Evolutionary conservation across 768 basidiomycete species (phyloP), one percentile per base, ranked within the genome.

Genomic region (Amanita polypyramis): DNA sequence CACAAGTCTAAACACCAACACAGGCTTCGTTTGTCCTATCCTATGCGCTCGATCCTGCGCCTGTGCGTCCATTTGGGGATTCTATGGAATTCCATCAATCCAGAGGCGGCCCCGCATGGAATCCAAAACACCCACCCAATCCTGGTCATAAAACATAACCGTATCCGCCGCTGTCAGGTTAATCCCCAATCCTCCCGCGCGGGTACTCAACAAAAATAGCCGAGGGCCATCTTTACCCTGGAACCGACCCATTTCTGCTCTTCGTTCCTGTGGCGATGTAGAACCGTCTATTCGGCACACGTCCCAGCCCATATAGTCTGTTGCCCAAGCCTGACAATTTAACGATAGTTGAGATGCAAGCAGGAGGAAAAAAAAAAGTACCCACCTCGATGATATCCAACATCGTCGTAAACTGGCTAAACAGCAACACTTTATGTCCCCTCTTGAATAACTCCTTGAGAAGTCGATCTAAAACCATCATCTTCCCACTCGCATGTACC

Each of bases 381-480:
- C 69, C 5, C 54, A 90, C 89, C 74, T 96, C 84, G 41, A 99
- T 88, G 55, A 99, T 85, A 58, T 99, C 85, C 47, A 98, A 68
- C 92, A 98, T 92, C 3, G 85, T 92, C 39, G 87, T 93, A 65
- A 99, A 98, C 65, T 99, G 95, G 49, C 87, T 89, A 64, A 87
- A 88, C 10, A 87, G 58, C n/a, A 93, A 65, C 0, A 90, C 87
- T 59, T 92, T 95, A 64, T 95, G 93, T 6, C 74, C 77, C 2
- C 82, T 68, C 33, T 67, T 70, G 64, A 98, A 90, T 25, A 99
- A 66, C 48, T 82, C 92, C 27, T 77, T 77, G 6, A 99, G 74
- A 7, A 99, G 68, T 5, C 93, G 79, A 53, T 97, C 88, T 0
- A 99, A 76, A 2, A 99, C 69, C 74, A 98, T 84, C 95, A 98